Evolutionary conservation across 2,329 filamentous ascomycete genomes (phyloP).

Genomic region (Colletotrichum trifolii): DNA sequence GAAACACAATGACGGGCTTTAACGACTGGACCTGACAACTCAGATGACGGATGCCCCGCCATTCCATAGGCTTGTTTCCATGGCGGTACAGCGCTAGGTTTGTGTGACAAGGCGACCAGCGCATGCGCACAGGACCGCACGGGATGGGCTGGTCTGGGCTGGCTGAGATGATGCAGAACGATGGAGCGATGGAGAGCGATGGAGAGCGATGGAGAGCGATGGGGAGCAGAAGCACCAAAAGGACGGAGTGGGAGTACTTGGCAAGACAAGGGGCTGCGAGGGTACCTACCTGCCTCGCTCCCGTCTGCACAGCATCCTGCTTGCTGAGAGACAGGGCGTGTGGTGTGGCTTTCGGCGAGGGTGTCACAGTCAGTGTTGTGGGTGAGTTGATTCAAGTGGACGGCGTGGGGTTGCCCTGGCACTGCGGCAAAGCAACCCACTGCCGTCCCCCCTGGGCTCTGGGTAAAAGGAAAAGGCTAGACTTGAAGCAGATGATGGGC

Average conservation of each 20-base stretch:
- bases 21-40: conserved; percentile 5
- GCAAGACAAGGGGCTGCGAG: not conserved
- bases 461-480: conserved; percentile 11
- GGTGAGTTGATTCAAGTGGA: not conserved
- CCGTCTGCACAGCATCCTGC: no score
- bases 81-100: conserved; percentile 3
- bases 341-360: no score
- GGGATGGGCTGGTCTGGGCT: not conserved
- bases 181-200: no score
- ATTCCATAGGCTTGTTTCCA: conserved; percentile 26
- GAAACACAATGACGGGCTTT: conserved; percentile 9
- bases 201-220: no score
- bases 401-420: conserved; percentile 30
- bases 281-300: not conserved
- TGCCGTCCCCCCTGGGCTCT: conserved; percentile 4
- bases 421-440: conserved; percentile 9
- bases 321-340: no score
- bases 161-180: not conserved
- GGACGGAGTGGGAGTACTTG: no score
- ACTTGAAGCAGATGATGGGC: not conserved
- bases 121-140: conserved; percentile 28
- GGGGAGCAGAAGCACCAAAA: no score
- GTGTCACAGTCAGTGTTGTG: no score
- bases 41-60: conserved; percentile 22
- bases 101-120: conserved; percentile 18